Evolutionary conservation across 768 basidiomycete species (phyloP).

Genomic region (Sutorius australiensis): DNA sequence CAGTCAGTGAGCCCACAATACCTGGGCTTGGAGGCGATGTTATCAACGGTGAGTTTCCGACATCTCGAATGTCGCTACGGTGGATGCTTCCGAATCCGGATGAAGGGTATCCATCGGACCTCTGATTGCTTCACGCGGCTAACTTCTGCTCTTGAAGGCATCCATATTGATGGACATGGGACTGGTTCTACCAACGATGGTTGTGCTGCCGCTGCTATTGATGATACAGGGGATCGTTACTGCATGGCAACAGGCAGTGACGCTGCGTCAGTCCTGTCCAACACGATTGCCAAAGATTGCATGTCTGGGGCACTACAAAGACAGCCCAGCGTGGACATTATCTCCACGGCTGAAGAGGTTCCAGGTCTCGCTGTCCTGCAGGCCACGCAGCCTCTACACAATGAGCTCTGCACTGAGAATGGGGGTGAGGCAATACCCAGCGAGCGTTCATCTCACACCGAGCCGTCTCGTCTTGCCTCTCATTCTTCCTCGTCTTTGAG

Average conservation of each 20-base stretch:
- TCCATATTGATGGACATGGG: constrained; percentile 37
- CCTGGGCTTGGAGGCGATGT: constrained; percentile 32
- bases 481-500: constrained; percentile 32
- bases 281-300: constrained; percentile 14
- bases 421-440: constrained; percentile 13
- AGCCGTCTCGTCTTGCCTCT: constrained; percentile 31
- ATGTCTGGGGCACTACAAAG: constrained; percentile 13
- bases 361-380: constrained; percentile 15
- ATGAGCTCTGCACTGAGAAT: constrained; percentile 17
- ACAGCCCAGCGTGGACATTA: constrained; percentile 20
- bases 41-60: constrained; percentile 53
- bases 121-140: constrained; percentile 52
- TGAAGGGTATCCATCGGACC: constrained; percentile 40
- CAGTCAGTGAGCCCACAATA: constrained; percentile 31
- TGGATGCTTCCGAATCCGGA: constrained; percentile 43
- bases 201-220: constrained; percentile 12
- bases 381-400: constrained; percentile 18
- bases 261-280: constrained; percentile 24
- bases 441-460: constrained; percentile 23
- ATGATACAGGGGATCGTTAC: constrained; percentile 14
- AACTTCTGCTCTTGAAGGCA: constrained; percentile 44
- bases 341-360: constrained; percentile 20
- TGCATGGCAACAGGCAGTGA: constrained; percentile 23
- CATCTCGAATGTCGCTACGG: constrained; percentile 34
- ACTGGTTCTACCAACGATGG: constrained; percentile 31